phyloP scores from a whole-genome alignment of 495 filamentous ascomycete genomes.

The Bombardia bombarda region DNA sequence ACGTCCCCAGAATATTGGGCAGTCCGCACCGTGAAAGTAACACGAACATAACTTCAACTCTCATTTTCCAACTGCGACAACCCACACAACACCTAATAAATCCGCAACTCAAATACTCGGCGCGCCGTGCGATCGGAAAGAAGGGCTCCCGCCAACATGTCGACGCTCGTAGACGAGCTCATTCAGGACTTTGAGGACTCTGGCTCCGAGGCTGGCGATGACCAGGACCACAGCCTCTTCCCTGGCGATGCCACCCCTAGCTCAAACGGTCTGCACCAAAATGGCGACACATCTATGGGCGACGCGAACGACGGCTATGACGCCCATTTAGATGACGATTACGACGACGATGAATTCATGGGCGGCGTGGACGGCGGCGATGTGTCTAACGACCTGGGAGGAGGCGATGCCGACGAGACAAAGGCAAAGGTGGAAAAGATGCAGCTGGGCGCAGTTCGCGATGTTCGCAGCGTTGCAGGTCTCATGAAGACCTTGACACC shows the following conservation, averaged over 20 bases:
- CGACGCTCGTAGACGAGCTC: slow-evolving; percentile 73
- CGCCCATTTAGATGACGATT: slow-evolving; percentile 29
- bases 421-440: slow-evolving; percentile 73
- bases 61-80: too few relatives aligned
- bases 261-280: slow-evolving; percentile 11
- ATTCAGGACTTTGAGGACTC: slow-evolving; percentile 86
- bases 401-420: slow-evolving; percentile 58
- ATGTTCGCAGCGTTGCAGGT: slow-evolving; percentile 65
- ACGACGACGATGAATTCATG: slow-evolving; percentile 49
- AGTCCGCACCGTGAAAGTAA: too few relatives aligned
- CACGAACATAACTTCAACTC: too few relatives aligned
- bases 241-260: slow-evolving; percentile 19
- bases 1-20: too few relatives aligned
- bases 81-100: too few relatives aligned
- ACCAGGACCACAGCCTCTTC: slow-evolving; percentile 40
- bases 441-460: slow-evolving; percentile 61
- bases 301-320: slow-evolving; percentile 38
- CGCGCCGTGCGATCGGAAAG: neutral
- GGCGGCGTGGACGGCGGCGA: slow-evolving; percentile 33
- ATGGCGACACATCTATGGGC: slow-evolving; percentile 20
- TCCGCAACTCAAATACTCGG: neutral
- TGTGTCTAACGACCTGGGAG: slow-evolving; percentile 39
- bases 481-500: slow-evolving; percentile 72
- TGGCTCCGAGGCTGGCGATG: slow-evolving; percentile 50
- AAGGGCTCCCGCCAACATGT: slow-evolving; percentile 42